These are phyloP conservation scores for Dryadomyces quercus-mongolicae DNA, from an alignment of 2,329 filamentous ascomycete genomes.

Conservation along the genomic window DNA sequence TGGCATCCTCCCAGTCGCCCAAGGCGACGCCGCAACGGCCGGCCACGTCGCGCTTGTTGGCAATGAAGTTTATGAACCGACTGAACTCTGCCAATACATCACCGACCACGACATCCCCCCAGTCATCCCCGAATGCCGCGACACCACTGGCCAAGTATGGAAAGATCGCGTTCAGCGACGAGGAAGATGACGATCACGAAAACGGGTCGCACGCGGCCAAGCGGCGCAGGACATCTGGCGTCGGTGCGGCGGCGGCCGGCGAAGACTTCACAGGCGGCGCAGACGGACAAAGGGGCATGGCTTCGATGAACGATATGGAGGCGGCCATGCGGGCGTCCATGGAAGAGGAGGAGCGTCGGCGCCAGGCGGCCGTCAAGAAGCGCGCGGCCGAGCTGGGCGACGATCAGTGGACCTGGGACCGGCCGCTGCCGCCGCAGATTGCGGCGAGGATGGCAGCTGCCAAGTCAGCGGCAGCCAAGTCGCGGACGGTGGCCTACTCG, in stretches of 20 bases:
- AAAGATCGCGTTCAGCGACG: constrained; percentile 18
- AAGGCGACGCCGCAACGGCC: constrained; percentile 18
- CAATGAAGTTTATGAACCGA: constrained; percentile 98
- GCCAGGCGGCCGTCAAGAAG: constrained; percentile 47
- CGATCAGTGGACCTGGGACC: constrained; percentile 63
- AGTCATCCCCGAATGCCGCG: constrained; percentile 17
- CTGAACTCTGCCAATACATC: constrained; percentile 44
- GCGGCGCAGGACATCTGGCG: constrained; percentile 37
- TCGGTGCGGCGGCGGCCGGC: no score
- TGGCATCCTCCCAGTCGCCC: constrained; percentile 6
- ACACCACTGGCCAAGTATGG: no score
- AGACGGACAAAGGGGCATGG: no score
- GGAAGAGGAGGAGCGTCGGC: constrained; percentile 54
- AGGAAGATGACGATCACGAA: not conserved
- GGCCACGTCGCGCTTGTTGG: constrained; percentile 77
- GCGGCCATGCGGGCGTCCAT: constrained; percentile 50
- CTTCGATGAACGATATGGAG: constrained; percentile 39
- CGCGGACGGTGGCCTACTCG: constrained; percentile 14
- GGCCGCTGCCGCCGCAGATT: constrained; percentile 20
- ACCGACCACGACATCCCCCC: constrained; percentile 4
- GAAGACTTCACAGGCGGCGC: constrained; percentile 9
- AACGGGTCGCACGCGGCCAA: constrained; percentile 38
- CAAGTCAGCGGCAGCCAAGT: constrained; percentile 17
- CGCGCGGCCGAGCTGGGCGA: constrained; percentile 53
- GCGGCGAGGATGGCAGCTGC: constrained; percentile 16